phyloP scores from a whole-genome alignment of 257 asterid species.

The Rhazya stricta region DNA sequence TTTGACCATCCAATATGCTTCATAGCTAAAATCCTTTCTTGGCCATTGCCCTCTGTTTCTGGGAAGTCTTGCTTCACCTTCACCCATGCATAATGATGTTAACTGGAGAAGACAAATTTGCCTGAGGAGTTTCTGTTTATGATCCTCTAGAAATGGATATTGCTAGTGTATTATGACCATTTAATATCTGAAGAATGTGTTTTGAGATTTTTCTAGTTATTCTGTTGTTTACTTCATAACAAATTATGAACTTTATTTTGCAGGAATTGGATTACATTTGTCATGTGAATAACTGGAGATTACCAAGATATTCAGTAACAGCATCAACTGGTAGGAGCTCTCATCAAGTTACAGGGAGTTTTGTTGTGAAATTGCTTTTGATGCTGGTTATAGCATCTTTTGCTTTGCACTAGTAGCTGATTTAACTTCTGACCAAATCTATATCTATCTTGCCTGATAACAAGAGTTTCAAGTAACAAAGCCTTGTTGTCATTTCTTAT shows the following conservation, averaged over 20 bases:
- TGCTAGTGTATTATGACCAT: too few species aligned
- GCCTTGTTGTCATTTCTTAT: neutral
- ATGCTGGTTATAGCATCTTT: neutral
- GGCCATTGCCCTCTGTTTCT: neutral
- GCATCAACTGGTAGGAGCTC: constrained; percentile 18
- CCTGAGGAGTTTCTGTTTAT: too few species aligned
- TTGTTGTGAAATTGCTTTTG: neutral
- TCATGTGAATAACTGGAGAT: constrained; percentile 14
- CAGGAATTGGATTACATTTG: constrained; percentile 25
- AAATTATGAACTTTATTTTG: neutral
- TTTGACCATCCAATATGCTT: neutral
- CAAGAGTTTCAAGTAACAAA: neutral
- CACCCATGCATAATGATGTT: neutral
- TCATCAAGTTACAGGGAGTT: neutral
- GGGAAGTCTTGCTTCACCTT: neutral
- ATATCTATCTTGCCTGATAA: neutral
- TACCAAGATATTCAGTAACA: constrained; percentile 6
- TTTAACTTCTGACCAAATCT: neutral
- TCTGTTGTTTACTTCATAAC: neutral
- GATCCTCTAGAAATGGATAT: too few species aligned
- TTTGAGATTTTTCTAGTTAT: neutral
- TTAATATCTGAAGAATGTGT: neutral
- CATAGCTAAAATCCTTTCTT: neutral
- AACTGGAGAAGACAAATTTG: neutral
- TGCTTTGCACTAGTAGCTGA: neutral